Evolutionary conservation across 139 green algal species (phyloP), one percentile per base, ranked within the genome.

Genomic region (Asterochloris sp.): DNA sequence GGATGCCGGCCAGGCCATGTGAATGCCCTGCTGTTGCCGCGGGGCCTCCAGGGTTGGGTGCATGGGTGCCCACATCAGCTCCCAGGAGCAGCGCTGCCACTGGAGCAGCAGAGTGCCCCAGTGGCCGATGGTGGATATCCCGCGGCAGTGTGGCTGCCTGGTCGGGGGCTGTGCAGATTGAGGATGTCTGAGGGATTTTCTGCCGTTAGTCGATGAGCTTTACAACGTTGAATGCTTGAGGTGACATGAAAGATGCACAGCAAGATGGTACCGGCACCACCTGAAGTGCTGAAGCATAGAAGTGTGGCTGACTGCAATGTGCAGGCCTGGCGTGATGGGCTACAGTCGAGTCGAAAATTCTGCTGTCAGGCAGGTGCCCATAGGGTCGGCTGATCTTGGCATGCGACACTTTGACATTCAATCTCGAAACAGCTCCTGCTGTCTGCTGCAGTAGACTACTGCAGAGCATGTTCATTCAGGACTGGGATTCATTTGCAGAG

Each of bases 1-100:
- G 24, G 19, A 91, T 64, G 67, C 88, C 83, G 12, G 76, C 63
- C 12, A 91, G 12, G 26, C 84, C 88, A 19, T 27, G 67, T 4
- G 74, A 78, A 64, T 60, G 16, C 26, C 15, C 69, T 76, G 69
- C 38, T 17, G 15, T n/a, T 12, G 14, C 11, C 26, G 73, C 47
- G n/a, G 14, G 28, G 54, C 26, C 73, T 21, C 15, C 24, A n/a
- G 23, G 19, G 23, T 0, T 47, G n/a, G 28, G 69, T 14, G 38
- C 38, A 27, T 15, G 27, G 69, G n/a, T 76, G 26, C 38, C 11
- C 8, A 71, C 19, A 71, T 71, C 17, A 21, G 21, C 17, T 71
- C 19, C 66, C 21, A 71, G 66, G 4, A 26, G 21, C 21, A 26
- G 17, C 21, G 21, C 17, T 24, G 66, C 21, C 66, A 71, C 66